These are phyloP conservation scores for Medakamo hakoo DNA, from an alignment of 139 green algal species.

Conservation along the genomic window DNA sequence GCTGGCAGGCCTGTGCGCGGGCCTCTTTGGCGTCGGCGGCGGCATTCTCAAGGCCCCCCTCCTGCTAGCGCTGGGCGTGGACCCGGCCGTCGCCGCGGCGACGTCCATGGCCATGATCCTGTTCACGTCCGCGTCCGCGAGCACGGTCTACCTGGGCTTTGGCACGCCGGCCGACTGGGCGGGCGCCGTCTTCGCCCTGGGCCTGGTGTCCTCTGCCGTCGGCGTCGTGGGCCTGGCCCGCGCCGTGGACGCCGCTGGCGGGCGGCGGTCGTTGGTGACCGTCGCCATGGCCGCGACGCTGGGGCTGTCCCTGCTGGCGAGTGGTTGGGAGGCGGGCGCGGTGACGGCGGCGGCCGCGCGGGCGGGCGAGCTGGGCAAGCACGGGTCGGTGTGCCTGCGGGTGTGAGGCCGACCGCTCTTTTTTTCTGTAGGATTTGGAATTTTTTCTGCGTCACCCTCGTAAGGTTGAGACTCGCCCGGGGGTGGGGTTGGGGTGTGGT, in stretches of 20 bases:
- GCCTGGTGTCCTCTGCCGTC: constrained; percentile 14
- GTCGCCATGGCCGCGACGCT: constrained; percentile 15
- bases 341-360: not conserved
- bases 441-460: too few species aligned
- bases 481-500: too few species aligned
- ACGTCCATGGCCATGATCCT: constrained; percentile 33
- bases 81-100: constrained; percentile 31
- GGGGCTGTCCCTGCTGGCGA: constrained; percentile 1
- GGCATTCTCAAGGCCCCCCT: constrained; percentile 41
- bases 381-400: too few species aligned
- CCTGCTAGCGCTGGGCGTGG: constrained; percentile 32
- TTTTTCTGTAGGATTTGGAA: too few species aligned
- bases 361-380: not conserved
- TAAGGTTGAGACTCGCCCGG: too few species aligned
- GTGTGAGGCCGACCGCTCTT: too few species aligned
- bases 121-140: constrained; percentile 28
- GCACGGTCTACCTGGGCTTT: constrained; percentile 25
- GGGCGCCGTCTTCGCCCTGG: constrained; percentile 10
- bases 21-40: constrained; percentile 40
- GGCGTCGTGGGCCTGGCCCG: too few species aligned
- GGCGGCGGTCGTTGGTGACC: constrained; percentile 11
- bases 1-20: constrained; percentile 29
- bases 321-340: constrained; percentile 5
- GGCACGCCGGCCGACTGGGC: constrained; percentile 17
- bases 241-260: too few species aligned